A percentile compares a stretch with the other conserved stretches of the same genome.
phyloP scores from a whole-genome alignment of 202 grass and related monocot genomes.

The Setaria italica region DNA sequence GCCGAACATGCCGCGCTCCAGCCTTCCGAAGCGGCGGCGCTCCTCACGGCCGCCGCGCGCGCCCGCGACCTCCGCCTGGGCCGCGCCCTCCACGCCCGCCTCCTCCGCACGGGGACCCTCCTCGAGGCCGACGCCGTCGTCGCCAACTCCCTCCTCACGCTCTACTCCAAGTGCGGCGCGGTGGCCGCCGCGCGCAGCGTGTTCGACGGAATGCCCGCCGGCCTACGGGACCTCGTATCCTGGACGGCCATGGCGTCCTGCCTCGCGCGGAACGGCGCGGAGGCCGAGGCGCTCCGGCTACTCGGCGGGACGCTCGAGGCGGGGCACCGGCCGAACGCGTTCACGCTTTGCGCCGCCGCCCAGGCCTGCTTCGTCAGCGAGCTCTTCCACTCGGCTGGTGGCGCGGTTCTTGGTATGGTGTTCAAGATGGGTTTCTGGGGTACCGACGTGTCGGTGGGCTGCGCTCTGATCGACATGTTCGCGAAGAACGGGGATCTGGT shows the following conservation, averaged over 20 bases:
- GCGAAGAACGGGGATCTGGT: slow-evolving; percentile 62
- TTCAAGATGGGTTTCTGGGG: slow-evolving; percentile 66
- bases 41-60: slow-evolving; percentile 67
- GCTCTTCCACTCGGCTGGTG: slow-evolving; percentile 39
- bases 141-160: slow-evolving; percentile 72
- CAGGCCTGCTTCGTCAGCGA: slow-evolving; percentile 60
- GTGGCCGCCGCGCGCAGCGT: slow-evolving; percentile 54
- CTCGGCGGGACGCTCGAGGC: slow-evolving; percentile 57
- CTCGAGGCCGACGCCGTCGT: slow-evolving; percentile 56
- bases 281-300: slow-evolving; percentile 46
- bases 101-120: slow-evolving; percentile 49
- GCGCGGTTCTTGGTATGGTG: slow-evolving; percentile 55
- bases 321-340: slow-evolving; percentile 65
- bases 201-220: slow-evolving; percentile 72
- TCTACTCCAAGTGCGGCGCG: slow-evolving; percentile 87
- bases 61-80: slow-evolving; percentile 63
- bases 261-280: slow-evolving; percentile 57
- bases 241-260: slow-evolving; percentile 80
- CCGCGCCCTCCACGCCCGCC: slow-evolving; percentile 56
- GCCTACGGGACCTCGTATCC: slow-evolving; percentile 66
- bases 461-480: slow-evolving; percentile 81
- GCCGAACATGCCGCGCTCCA: slow-evolving; percentile 4
- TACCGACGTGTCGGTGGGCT: slow-evolving; percentile 57
- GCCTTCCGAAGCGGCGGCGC: slow-evolving; percentile 50
- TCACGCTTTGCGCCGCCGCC: slow-evolving; percentile 57